Evolutionary conservation across 2,329 filamentous ascomycete genomes (phyloP), one percentile per base, ranked within the genome.

Genomic region (Diaporthe citrichinensis): DNA sequence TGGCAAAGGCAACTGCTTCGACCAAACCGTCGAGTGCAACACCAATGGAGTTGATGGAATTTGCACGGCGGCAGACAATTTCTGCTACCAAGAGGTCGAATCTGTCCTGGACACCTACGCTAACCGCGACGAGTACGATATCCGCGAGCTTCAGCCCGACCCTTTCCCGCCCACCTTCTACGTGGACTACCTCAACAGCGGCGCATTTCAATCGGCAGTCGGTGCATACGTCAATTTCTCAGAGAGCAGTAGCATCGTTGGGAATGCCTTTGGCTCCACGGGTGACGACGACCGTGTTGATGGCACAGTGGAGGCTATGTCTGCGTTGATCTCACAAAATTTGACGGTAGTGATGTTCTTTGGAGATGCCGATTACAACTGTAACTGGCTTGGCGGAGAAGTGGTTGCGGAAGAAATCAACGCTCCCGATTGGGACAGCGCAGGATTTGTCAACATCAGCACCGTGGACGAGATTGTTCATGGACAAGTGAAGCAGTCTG

Each of bases 1-100:
- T 79, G 91, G 90, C 1, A 79, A 84, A 2, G 91, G 91, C 44
- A 92, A 92, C 81, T 93, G 91, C 81, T 81, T 89, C 36, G 90
- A 92, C 79, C 86, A 86, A 73, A 87, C 89, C n/a, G 83, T 86
- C 17, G 84, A 89, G 76, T 93, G 91, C 85, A 87, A 88, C 76
- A 84, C 84, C 1, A 86, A 85, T 6, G 89, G 89, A 0, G 82
- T 85, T 65, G 85, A 91, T 78, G 81, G 84, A 7, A 81, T 90
- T 62, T 93, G 91, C 83, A 79, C 81, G 1, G 80, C 83, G 3
- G 90, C 91, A 2, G 90, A 92, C 80, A 83, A 82, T 74, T 92
- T 90, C 81, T 93, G 91, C 82, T 84, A 82, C 49, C 76, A 83
- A 71, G 84, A 90, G 39, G 89, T 92, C 4, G 89, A 92, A 77